phyloP scores from a whole-genome alignment of 1,284 basidiomycete species.

The Inonotus obliquus region DNA sequence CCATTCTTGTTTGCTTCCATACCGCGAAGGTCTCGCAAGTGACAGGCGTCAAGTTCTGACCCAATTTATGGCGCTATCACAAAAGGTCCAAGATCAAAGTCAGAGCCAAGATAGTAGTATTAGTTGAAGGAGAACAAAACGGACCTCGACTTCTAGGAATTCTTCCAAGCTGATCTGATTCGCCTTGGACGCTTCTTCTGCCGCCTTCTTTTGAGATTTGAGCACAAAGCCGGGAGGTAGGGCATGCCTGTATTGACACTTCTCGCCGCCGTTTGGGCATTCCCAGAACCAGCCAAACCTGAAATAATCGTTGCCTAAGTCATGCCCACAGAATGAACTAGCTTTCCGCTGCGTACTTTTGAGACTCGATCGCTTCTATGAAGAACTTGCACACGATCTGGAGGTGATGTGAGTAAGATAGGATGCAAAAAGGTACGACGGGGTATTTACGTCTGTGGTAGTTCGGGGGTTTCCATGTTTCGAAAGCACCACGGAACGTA shows the following conservation, averaged over 20 bases:
- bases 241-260: constrained; percentile 94
- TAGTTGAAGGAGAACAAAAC: constrained; percentile 22
- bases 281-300: constrained; percentile 94
- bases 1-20: constrained; percentile 93
- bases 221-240: constrained; percentile 94
- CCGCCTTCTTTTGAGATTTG: constrained; percentile 85
- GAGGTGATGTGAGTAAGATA: constrained; percentile 2
- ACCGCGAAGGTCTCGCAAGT: constrained; percentile 88
- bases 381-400: constrained; percentile 98
- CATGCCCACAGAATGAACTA: neutral
- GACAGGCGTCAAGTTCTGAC: constrained; percentile 91
- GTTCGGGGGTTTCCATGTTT: constrained; percentile 91
- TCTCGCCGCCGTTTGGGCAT: constrained; percentile 78
- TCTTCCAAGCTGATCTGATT: constrained; percentile 93
- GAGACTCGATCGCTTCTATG: constrained; percentile 92
- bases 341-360: constrained; percentile 51
- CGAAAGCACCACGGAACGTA: constrained; percentile 80
- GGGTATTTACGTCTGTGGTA: constrained; percentile 76
- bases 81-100: neutral
- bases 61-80: constrained; percentile 86
- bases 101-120: neutral
- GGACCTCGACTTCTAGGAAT: constrained; percentile 94
- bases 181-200: constrained; percentile 82
- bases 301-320: neutral
- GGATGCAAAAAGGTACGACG: neutral